Percentiles rank a stretch among this genome's conserved stretches.
Conservation (phyloP, 73 alveolate species). For the Stentor roeselii region DNA sequence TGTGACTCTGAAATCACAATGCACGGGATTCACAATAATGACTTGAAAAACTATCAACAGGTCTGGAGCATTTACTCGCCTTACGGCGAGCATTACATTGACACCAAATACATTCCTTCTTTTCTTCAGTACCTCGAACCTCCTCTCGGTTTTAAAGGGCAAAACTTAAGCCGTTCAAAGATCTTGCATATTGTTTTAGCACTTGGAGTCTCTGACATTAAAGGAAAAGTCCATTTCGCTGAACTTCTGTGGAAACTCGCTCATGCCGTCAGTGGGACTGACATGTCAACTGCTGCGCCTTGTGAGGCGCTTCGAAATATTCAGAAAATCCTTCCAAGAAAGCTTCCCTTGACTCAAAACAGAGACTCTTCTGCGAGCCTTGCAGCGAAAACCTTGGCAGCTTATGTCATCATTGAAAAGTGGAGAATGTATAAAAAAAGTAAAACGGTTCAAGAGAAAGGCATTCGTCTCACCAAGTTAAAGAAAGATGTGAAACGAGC, state of each 20-base stretch:
- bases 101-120: slow-evolving; percentile 35
- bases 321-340: not conserved
- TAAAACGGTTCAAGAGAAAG: too few relatives aligned
- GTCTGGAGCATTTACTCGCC: slow-evolving; percentile 56
- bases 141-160: slow-evolving; percentile 63
- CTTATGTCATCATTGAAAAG: not conserved
- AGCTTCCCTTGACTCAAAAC: slow-evolving; percentile 1
- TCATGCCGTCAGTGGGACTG: slow-evolving; percentile 46
- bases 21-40: slow-evolving; percentile 37
- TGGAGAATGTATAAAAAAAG: not conserved
- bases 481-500: too few relatives aligned
- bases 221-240: slow-evolving; percentile 52
- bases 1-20: slow-evolving; percentile 44
- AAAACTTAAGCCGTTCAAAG: slow-evolving; percentile 33
- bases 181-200: slow-evolving; percentile 42
- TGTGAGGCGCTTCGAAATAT: not conserved
- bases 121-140: slow-evolving; percentile 44
- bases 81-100: slow-evolving; percentile 43
- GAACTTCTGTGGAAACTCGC: slow-evolving; percentile 62
- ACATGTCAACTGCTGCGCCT: slow-evolving; percentile 17
- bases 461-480: too few relatives aligned
- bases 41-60: slow-evolving; percentile 36
- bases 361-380: not conserved
- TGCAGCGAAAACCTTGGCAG: slow-evolving; percentile 13
- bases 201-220: slow-evolving; percentile 44